Evolutionary conservation across 2,329 filamentous ascomycete species (phyloP), one percentile per base, ranked within the genome.

Genomic region (Colletotrichum musicola): DNA sequence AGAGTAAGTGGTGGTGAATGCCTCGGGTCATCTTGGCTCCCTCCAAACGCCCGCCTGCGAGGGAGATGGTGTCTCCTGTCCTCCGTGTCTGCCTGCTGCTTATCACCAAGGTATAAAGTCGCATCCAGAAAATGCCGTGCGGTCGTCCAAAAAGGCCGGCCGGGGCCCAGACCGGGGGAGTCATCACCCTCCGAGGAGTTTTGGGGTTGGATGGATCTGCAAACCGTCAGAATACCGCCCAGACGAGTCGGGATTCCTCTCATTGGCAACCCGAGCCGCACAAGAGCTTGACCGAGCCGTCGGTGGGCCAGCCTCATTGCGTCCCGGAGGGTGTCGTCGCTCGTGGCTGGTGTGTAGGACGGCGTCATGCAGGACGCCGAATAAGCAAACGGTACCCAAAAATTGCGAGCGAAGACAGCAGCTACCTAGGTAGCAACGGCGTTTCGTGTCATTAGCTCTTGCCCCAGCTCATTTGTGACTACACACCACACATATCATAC

Each of bases 351-450:
- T 59, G 54, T 35, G 73, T 73, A 69, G 73, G 68, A 77, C 73
- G 61, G 47, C 74, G 72, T 73, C 35, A 73, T 74, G 73, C 73
- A 73, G 72, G 72, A 71, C 71, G 71, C 72, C 71, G 72, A 73
- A 72, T 74, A 68, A 72, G 74, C 73, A 72, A 72, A 63, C 51
- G 68, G 64, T 62, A 58, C 56, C 51, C 30, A 35, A 10, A 47
- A 27, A 40, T 30, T 63, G 47, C 20, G 50, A 46, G 47, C 38
- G 25, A 12, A 12, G 22, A 25, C 22, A 25, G 22, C 2, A 25
- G 22, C 22, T 25, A 25, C 3, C 22, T 25, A 27, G 18, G 49
- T 20, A 18, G 22, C 38, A 20, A 25, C 35, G 20, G 1, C 25
- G 16, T 42, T 46, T 40, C 14, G 55, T 58, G 9, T 58, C 30